Percentiles rank a stretch among this genome's conserved stretches.
phyloP scores from a whole-genome alignment of 768 basidiomycete species.

The Lactarius sanguifluus region DNA sequence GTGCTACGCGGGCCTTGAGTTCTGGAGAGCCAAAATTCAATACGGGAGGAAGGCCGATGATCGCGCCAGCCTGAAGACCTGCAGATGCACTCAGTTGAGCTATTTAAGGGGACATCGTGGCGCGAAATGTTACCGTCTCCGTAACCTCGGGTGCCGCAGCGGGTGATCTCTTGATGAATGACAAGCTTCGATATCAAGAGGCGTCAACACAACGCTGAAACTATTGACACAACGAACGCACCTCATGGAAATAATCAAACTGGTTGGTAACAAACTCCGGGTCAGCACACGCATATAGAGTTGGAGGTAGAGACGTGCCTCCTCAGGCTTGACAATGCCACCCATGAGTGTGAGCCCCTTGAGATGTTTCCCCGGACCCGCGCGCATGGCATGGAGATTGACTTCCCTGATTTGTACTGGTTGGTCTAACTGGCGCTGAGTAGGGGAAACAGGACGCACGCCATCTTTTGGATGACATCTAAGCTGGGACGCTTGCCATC shows the following conservation, averaged over 20 bases:
- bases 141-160: slow-evolving; percentile 75
- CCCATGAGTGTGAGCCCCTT: slow-evolving; percentile 74
- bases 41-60: slow-evolving; percentile 83
- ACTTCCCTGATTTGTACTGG: slow-evolving; percentile 45
- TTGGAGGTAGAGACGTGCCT: slow-evolving; percentile 42
- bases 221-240: slow-evolving; percentile 27
- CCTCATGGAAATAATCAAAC: slow-evolving; percentile 90
- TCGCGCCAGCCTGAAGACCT: slow-evolving; percentile 70
- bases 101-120: background rate
- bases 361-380: slow-evolving; percentile 89
- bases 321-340: slow-evolving; percentile 74
- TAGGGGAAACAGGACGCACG: slow-evolving; percentile 42
- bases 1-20: slow-evolving; percentile 54
- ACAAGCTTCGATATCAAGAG: slow-evolving; percentile 39
- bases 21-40: slow-evolving; percentile 75
- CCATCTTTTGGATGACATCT: slow-evolving; percentile 77
- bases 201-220: slow-evolving; percentile 8
- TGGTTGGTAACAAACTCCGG: slow-evolving; percentile 33
- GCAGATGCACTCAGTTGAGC: slow-evolving; percentile 5
- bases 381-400: slow-evolving; percentile 84
- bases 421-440: background rate
- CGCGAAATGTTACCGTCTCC: slow-evolving; percentile 53
- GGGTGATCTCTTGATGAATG: slow-evolving; percentile 35
- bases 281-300: background rate
- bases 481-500: slow-evolving; percentile 87